A percentile compares a stretch with the other conserved stretches of the same genome.
These are phyloP conservation scores for Aquanectria penicillioides DNA, from an alignment of 2,329 filamentous ascomycete genomes.

Conservation along the genomic window DNA sequence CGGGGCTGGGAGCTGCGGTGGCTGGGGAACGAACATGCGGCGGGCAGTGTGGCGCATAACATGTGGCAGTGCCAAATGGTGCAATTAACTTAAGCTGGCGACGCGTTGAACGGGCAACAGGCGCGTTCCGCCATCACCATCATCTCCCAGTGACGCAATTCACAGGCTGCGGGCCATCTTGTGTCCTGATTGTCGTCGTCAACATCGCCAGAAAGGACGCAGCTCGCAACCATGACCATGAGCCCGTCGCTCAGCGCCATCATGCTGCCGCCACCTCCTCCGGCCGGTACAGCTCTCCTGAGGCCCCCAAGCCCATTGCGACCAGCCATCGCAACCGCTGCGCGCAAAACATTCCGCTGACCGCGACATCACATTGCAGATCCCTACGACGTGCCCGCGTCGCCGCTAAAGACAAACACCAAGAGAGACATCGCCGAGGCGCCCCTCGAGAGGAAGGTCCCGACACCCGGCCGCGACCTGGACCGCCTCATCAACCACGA, in stretches of 20 bases:
- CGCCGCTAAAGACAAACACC: slow-evolving; percentile 25
- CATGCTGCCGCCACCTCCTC: slow-evolving; percentile 4
- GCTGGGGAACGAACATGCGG: slow-evolving; percentile 1
- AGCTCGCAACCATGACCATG: background rate
- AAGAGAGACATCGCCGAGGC: slow-evolving; percentile 22
- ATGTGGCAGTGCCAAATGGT: slow-evolving; percentile 22
- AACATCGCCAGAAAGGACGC: background rate
- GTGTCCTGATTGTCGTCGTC: background rate
- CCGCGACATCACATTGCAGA: slow-evolving; percentile 22
- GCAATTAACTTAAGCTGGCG: slow-evolving; percentile 18
- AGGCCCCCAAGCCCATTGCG: background rate
- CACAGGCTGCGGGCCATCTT: slow-evolving; percentile 7
- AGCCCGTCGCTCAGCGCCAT: background rate
- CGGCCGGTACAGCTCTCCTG: slow-evolving; percentile 10
- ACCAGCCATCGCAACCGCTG: background rate
- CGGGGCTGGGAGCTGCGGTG: background rate
- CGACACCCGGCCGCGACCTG: slow-evolving; percentile 16
- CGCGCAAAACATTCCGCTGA: slow-evolving; percentile 1
- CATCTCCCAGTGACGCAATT: slow-evolving; percentile 14
- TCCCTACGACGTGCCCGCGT: slow-evolving; percentile 38
- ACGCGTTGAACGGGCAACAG: slow-evolving; percentile 23
- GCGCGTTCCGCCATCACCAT: slow-evolving; percentile 20
- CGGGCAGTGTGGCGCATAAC: slow-evolving; percentile 8
- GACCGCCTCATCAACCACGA: slow-evolving; percentile 14
- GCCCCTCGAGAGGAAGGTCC: slow-evolving; percentile 25